A percentile compares a stretch with the other conserved stretches of the same genome.
phyloP scores from a whole-genome alignment of 1,139 yeast genomes.

The Nadsonia starkeyi-henricii region DNA sequence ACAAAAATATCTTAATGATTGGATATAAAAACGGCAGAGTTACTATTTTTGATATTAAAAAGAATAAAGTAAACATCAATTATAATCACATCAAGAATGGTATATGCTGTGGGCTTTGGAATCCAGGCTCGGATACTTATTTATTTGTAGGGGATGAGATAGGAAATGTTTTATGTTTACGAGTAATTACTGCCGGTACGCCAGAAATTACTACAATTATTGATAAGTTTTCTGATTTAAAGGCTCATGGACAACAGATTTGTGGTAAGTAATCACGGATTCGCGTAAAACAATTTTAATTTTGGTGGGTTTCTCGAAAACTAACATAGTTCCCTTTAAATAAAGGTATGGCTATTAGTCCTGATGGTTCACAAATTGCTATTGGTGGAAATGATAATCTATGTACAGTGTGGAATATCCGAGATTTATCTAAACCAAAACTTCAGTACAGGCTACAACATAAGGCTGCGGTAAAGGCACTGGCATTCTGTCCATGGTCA shows the following conservation, averaged over 20 bases:
- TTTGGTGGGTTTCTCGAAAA: no score
- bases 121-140: conserved; percentile 25
- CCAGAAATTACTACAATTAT: conserved; percentile 4
- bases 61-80: conserved; percentile 15
- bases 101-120: conserved; percentile 54
- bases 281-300: no score
- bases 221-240: background rate
- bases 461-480: conserved; percentile 39
- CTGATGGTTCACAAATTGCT: conserved; percentile 17
- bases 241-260: conserved; percentile 17
- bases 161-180: conserved; percentile 44
- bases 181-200: conserved; percentile 6
- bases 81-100: conserved; percentile 26
- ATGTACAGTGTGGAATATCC: conserved; percentile 20
- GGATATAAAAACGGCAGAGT: conserved; percentile 45
- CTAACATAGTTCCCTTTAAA: conserved; percentile 11
- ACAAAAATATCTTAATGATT: conserved; percentile 35
- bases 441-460: conserved; percentile 18
- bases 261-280: conserved; percentile 14
- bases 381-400: conserved; percentile 23
- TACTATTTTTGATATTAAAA: conserved; percentile 25
- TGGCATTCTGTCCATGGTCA: conserved; percentile 60
- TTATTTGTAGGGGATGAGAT: conserved; percentile 56
- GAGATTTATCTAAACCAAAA: conserved; percentile 8
- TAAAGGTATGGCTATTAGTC: conserved; percentile 20